Evolutionary conservation across 306 rosid genomes (phyloP), one percentile per base, ranked within the genome.

Genomic region (Sesbania bispinosa): DNA sequence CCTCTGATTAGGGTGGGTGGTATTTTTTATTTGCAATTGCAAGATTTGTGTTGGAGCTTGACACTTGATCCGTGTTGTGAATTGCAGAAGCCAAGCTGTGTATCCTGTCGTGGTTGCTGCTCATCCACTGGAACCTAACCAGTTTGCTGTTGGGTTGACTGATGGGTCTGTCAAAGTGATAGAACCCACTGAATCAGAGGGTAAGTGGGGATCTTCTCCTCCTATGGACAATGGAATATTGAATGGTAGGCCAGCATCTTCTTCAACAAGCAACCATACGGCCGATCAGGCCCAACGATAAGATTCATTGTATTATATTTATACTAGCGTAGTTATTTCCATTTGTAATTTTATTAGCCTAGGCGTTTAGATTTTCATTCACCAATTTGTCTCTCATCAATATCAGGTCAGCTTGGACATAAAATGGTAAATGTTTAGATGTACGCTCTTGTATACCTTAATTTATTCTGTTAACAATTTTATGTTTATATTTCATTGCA

Each of bases 111-210:
- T 85, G 3, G 77, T 88, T 14, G 98, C 96, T 0, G 84, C 88
- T 15, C 92, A 92, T 86, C 98, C 96, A 0, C 72, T 69, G 10
- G 96, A 88, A 16, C 82, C 89, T 1, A 85, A 85, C 75, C 98
- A 92, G 71, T 78, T 92, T 58, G 96, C 96, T 4, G 83, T 90
- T 6, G 96, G 98, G 38, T 52, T 90, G 81, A 82, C 77, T 0
- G 91, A 89, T 63, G 98, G 98, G 38, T 83, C 98, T 1, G 92
- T 92, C 30, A 86, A 84, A 83, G 95, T 92, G 63, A 80, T 92
- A 6, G 98, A 92, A 67, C 98, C 96, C 16, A 46, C 54, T 1
- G 92, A 87, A 61, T 80, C 95, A 6, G 91, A 86, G 69, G 87
- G 91, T 33, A 85, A 80, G 69, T 92, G 96, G 98, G 98, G 98